Percentiles rank a stretch among this genome's conserved stretches.
Conservation (phyloP, 495 filamentous ascomycete genomes). For the Letharia columbiana region DNA sequence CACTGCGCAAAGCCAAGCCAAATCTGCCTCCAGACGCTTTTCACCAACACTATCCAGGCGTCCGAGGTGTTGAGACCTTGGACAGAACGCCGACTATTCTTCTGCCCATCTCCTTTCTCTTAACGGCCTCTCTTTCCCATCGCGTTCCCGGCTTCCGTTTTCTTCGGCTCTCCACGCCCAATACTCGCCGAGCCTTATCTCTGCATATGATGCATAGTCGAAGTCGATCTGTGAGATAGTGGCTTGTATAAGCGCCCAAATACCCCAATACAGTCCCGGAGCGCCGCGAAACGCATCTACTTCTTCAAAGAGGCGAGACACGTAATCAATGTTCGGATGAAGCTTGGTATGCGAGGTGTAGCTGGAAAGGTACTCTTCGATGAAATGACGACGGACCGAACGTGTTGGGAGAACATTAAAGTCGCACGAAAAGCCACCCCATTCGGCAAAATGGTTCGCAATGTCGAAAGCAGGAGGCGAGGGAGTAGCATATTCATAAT, state of each 20-base stretch:
- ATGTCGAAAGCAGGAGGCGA: conserved; percentile 97
- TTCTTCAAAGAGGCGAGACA: conserved; percentile 53
- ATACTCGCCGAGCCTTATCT: conserved; percentile 82
- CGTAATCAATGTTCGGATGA: conserved; percentile 14
- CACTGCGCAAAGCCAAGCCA: background rate
- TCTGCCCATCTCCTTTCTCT: conserved; percentile 80
- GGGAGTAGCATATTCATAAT: conserved; percentile 94
- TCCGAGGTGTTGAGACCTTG: conserved; percentile 16
- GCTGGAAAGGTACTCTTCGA: conserved; percentile 65
- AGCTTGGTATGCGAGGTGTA: conserved; percentile 34
- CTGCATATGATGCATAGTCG: conserved; percentile 89
- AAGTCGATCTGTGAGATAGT: conserved; percentile 95
- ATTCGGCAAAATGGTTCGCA: conserved; percentile 98
- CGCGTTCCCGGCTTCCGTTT: conserved; percentile 48
- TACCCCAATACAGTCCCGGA: conserved; percentile 85
- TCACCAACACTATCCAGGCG: background rate
- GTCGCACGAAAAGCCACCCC: conserved; percentile 95
- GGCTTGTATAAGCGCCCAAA: conserved; percentile 95
- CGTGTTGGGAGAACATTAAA: conserved; percentile 72
- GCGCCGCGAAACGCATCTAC: conserved; percentile 83
- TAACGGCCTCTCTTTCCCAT: conserved; percentile 55
- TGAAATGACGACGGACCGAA: conserved; percentile 68
- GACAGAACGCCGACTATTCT: conserved; percentile 12
- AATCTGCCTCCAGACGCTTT: background rate
- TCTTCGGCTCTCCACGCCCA: conserved; percentile 82